Conservation (phyloP, 1,139 yeast species). For the Geotrichum reessii region DNA sequence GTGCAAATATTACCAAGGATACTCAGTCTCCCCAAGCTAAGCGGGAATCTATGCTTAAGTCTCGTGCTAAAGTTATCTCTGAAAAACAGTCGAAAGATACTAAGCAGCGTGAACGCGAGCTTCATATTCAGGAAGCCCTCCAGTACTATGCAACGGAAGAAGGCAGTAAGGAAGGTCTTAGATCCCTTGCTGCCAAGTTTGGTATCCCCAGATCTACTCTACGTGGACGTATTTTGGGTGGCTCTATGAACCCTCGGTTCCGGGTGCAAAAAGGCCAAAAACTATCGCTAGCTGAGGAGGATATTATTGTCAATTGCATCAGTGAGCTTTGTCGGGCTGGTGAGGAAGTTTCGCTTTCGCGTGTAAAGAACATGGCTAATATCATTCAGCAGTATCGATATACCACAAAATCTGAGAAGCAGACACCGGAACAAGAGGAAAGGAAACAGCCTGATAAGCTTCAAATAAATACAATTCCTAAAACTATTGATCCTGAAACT, state of each 20-base stretch:
- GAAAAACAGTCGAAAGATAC: slow-evolving; percentile 13
- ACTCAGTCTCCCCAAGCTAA: slow-evolving; percentile 10
- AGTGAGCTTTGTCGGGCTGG: slow-evolving; percentile 9
- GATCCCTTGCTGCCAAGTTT: slow-evolving; percentile 15
- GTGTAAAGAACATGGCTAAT: slow-evolving; percentile 15
- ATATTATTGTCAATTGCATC: slow-evolving; percentile 10
- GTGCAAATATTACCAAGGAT: slow-evolving; percentile 16
- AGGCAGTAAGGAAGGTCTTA: slow-evolving; percentile 12
- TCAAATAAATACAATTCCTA: not conserved
- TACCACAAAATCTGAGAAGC: not conserved
- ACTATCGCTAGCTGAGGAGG: slow-evolving; percentile 14
- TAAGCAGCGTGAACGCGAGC: slow-evolving; percentile 15
- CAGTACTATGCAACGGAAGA: slow-evolving; percentile 11
- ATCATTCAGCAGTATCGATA: slow-evolving; percentile 14
- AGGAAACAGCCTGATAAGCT: not conserved
- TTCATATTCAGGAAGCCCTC: slow-evolving; percentile 15
- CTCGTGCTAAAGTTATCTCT: slow-evolving; percentile 13
- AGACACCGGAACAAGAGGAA: not conserved
- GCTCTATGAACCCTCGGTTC: slow-evolving; percentile 11
- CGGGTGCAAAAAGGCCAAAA: slow-evolving; percentile 16
- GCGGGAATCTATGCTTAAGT: slow-evolving; percentile 15
- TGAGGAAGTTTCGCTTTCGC: slow-evolving; percentile 15
- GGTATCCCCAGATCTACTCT: slow-evolving; percentile 18
- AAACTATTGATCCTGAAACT: slow-evolving; percentile 11
- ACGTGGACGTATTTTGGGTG: slow-evolving; percentile 12